Conservation (phyloP, 257 asterid genomes). For the Lavandula angustifolia region DNA sequence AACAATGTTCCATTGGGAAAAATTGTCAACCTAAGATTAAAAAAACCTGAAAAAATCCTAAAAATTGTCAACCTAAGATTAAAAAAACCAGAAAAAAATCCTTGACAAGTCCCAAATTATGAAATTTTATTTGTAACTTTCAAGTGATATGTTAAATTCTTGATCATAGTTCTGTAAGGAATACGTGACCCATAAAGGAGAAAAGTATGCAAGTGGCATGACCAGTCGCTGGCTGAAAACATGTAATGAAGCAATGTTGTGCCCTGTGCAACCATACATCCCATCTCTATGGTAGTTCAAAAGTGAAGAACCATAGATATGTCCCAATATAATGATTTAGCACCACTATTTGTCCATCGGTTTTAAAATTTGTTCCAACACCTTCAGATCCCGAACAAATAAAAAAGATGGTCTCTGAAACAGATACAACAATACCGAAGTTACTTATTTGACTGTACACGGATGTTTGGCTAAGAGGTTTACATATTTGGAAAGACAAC, state of each 20-base stretch:
- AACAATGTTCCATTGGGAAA: conserved; percentile 28
- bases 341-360: background rate
- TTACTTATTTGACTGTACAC: background rate
- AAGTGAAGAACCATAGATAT: background rate
- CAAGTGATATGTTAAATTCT: conserved; percentile 11
- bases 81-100: conserved; percentile 20
- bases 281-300: background rate
- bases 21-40: conserved; percentile 7
- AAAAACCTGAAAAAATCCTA: conserved; percentile 24
- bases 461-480: background rate
- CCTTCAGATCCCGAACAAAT: too few relatives aligned
- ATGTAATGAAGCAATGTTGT: background rate
- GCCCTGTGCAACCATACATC: background rate
- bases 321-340: background rate
- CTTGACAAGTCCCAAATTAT: conserved; percentile 20
- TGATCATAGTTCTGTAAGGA: conserved; percentile 1
- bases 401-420: too few relatives aligned
- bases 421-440: background rate
- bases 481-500: background rate
- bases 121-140: conserved; percentile 14
- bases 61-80: conserved; percentile 6
- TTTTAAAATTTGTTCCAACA: too few relatives aligned
- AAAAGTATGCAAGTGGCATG: conserved; percentile 6
- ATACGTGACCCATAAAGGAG: background rate
- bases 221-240: background rate